Base-by-base conservation (phyloP, 2,329 filamentous ascomycete genomes). In the Fusarium abutilonis region DNA sequence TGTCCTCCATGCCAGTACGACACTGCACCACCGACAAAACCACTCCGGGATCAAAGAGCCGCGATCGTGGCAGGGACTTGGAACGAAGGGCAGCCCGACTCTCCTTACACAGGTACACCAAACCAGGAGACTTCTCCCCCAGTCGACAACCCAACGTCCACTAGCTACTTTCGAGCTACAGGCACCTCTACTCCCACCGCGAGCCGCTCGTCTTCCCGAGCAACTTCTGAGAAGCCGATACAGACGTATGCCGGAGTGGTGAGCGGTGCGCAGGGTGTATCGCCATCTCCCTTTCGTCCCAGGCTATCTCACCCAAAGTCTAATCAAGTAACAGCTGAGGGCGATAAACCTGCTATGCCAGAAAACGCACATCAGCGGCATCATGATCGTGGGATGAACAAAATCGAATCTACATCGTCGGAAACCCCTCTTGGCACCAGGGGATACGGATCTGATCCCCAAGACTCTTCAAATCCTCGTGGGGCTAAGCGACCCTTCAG, bases 11-110 rank as follows among this genome's bases (percentile, higher is more conserved):
- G 64, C 29, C 73, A 76, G 42, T 76, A 74, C 43, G 76, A 78
- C 17, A 75, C 73, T 21, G 55, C 71, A 21, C 54, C 71, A 15
- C 26, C 73, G 52, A 41, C 67, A 64, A 57, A 76, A 15, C 53
- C 67, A 8, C 67, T 69, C 3, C 61, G 78, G 48, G 83, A 87
- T 40, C 84, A 87, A 63, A 75, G 79, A 17, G 83, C 77, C 45
- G 84, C 86, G 19, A 79, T 87, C 35, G 64, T 85, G 54, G 82
- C 78, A 14, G 83, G 82, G 5, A 86, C 82, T 7, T 88, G 84
- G 84, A 88, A 88, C 53, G 83, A 88, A 68, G 86, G 84, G 3
- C 86, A 88, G 59, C 82, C 84, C 0, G 83, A 87, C 59, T 87
- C 85, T 6, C 85, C 85, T 3, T 73, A 67, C 36, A n/a, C 52